A percentile compares a stretch with the other conserved stretches of the same genome.
These are phyloP conservation scores for Thermothelomyces thermophilus DNA, from an alignment of 2,329 filamentous ascomycete genomes.

Conservation along the genomic window DNA sequence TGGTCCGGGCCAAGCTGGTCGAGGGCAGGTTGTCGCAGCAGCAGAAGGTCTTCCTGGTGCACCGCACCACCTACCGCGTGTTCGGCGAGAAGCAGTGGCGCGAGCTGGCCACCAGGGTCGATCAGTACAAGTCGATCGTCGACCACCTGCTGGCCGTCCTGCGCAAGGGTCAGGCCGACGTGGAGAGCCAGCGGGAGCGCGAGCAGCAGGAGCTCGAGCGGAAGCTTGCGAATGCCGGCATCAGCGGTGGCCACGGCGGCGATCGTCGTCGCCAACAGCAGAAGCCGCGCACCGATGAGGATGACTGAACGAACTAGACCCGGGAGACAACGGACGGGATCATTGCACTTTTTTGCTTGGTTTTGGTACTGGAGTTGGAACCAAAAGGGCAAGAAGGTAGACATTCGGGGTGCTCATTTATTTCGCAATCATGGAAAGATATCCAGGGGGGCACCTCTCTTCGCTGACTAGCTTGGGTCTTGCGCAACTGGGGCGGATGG, in stretches of 20 bases:
- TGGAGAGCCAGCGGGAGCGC: conserved; percentile 68
- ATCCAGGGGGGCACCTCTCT: conserved; percentile 14
- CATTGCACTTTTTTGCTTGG: conserved; percentile 14
- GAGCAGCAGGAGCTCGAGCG: conserved; percentile 66
- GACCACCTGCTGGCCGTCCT: conserved; percentile 72
- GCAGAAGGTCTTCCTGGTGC: conserved; percentile 87
- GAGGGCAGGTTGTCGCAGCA: conserved; percentile 95
- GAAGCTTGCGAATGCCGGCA: conserved; percentile 46
- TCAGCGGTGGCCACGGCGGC: conserved; percentile 29
- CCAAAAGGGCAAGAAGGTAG: conserved; percentile 14
- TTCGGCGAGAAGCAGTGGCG: conserved; percentile 98
- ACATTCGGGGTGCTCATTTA: conserved; percentile 10
- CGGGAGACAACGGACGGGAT: background rate
- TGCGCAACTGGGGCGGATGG: conserved; percentile 4
- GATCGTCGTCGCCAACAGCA: conserved; percentile 28
- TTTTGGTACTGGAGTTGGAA: conserved; percentile 16
- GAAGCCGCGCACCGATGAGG: conserved; percentile 43
- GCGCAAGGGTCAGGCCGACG: conserved; percentile 73
- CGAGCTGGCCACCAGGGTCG: conserved; percentile 82
- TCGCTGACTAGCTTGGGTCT: conserved; percentile 10
- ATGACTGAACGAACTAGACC: conserved; percentile 39
- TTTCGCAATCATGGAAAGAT: conserved; percentile 10
- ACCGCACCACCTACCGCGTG: conserved; percentile 92
- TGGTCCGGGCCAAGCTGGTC: conserved; percentile 89
- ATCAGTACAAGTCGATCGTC: conserved; percentile 83